Base-by-base conservation (phyloP, 1,284 basidiomycete genomes). In the Leccinum proliferum region DNA sequence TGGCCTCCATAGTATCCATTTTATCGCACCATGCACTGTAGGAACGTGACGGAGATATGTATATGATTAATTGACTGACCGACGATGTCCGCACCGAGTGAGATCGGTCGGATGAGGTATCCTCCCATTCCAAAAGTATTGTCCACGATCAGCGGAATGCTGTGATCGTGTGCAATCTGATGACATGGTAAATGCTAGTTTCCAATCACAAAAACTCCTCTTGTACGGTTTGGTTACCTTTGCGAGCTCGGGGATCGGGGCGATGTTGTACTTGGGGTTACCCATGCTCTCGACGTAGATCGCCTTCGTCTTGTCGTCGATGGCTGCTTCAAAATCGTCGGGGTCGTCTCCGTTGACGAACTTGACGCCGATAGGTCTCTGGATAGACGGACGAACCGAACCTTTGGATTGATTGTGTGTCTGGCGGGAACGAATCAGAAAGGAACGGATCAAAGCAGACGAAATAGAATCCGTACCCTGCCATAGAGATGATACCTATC, bases 361-460 rank as follows among this genome's bases (percentile, higher is more conserved):
- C 75, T 93, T 93, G 68, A 88, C 86, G 4, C 78, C 78, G 66
- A 96, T 93, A 29, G 1, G 32, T 29, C 35, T n/a, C 9, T 52
- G 34, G 8, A 12, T 15, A n/a, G 6, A n/a, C 3, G 18, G 9
- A 15, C 3, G 14, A 46, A 10, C 58, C 11, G 10, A 9, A 84
- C 87, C 86, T 80, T 94, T 94, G 79, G 94, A 88, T 72, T 94
- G 93, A 70, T 94, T 95, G 79, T 90, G 94, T 10, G 90, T 93
- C 83, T 84, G 59, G 52, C 41, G 18, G 15, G 29, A 46, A 21
- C 15, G 6, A 34, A 48, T 35, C 5, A 21, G 34, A 34, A 50
- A 2, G 12, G 55, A 6, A 55, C n/a, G 57, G 1, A 29, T 29
- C 8, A 32, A 59, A 50, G 35, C 5, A 59, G 10, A 52, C 1